Evolutionary conservation across 2,329 filamentous ascomycete species (phyloP), one percentile per base, ranked within the genome.

Genomic region (Dryadomyces sulphureus): DNA sequence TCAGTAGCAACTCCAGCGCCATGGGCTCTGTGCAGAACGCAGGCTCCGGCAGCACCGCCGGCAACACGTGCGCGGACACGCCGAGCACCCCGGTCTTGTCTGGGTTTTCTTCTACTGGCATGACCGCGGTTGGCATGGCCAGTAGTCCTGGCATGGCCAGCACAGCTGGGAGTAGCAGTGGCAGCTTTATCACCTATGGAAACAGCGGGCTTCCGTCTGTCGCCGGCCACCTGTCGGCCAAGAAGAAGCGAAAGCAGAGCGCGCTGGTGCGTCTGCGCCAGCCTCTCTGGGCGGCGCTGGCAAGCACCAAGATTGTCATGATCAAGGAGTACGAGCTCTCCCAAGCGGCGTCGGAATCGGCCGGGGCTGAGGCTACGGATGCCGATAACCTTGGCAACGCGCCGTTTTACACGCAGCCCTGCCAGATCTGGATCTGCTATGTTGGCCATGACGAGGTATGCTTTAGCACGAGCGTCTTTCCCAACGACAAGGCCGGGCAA

Each of bases 241-340:
- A 92, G 65, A 92, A 87, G 67, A 83, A 85, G 66, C 79, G 84
- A 65, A 90, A 92, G 66, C 87, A 94, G 65, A 90, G 85, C 59
- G 88, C 87, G 48, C 85, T 92, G 62, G 87, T 94, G 54, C 75
- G 89, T 62, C 85, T 87, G 60, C 81, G 87, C 59, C 89, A 95
- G 65, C 89, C 89, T 42, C 76, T 95, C 53, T 95, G 89, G 89
- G 87, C 89, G 52, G 89, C 89, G 41, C 75, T 95, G 55, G 89
- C 89, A 44, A 94, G 87, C 65, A 94, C 89, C 59, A 95, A 95
- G 71, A 89, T 95, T 60, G 90, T 92, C 56, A 87, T 94, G 65
- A 81, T 93, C 59, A 92, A 94, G 66, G 89, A 88, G 63, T 85
- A 86, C 55, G 83, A 88, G 64, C 76, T 93, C 60, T 90, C 84